Conservation (phyloP, 2,329 filamentous ascomycete species). For the Sclerotinia trifoliorum region DNA sequence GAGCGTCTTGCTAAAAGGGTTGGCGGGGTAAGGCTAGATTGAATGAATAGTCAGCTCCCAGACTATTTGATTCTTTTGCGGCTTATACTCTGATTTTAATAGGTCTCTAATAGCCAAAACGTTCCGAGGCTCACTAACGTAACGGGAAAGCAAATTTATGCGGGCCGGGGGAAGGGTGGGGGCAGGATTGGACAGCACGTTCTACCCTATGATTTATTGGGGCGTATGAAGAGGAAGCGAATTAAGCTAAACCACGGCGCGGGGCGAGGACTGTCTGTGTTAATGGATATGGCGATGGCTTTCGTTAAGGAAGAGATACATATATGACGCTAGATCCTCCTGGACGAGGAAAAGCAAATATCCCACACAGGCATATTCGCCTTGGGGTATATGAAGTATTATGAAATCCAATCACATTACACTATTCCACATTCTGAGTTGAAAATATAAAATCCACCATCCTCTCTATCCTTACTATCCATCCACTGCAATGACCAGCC, state of each 20-base stretch:
- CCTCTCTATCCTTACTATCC: too few relatives aligned
- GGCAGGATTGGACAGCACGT: neutral
- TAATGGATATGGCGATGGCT: slow-evolving; percentile 2
- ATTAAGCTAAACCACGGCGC: neutral
- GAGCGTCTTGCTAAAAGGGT: slow-evolving; percentile 61
- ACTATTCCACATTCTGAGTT: neutral
- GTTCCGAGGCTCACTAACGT: neutral
- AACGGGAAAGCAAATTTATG: neutral
- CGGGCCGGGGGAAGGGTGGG: too few relatives aligned
- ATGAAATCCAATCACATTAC: neutral
- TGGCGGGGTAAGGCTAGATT: slow-evolving; percentile 58
- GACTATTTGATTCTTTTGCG: slow-evolving; percentile 13
- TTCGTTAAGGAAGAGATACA: neutral
- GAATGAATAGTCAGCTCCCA: slow-evolving; percentile 20
- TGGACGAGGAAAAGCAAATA: neutral
- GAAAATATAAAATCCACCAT: neutral
- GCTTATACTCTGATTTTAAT: slow-evolving; percentile 11
- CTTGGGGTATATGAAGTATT: neutral
- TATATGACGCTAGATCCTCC: slow-evolving; percentile 1
- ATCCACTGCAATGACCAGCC: too few relatives aligned
- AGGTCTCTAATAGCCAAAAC: neutral
- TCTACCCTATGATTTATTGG: neutral
- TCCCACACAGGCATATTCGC: neutral
- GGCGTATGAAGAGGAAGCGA: neutral
- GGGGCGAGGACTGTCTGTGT: neutral